Conservation (phyloP, 305 asterid genomes). For the Monarda citriodora region DNA sequence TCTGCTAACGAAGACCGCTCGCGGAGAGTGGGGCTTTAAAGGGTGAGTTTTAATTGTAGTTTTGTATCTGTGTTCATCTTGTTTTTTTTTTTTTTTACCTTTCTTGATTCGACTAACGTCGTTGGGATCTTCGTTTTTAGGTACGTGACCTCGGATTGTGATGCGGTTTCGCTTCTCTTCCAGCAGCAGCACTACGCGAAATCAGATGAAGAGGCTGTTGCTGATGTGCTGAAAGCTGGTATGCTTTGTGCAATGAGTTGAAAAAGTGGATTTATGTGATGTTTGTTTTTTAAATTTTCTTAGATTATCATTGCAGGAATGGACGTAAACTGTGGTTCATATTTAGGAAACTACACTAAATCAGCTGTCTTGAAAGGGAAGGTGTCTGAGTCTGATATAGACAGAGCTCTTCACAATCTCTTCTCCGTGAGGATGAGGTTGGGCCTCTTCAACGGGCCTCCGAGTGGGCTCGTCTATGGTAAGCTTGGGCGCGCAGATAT, state of each 20-base stretch:
- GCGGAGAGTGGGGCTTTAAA: slow-evolving; percentile 70
- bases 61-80: background rate
- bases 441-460: slow-evolving; percentile 62
- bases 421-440: slow-evolving; percentile 65
- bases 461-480: slow-evolving; percentile 34
- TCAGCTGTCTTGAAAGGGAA: slow-evolving; percentile 52
- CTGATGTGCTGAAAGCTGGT: slow-evolving; percentile 85
- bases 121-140: slow-evolving; percentile 23
- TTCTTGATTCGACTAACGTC: background rate
- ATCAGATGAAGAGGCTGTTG: slow-evolving; percentile 73
- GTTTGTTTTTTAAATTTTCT: background rate
- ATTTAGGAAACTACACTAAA: slow-evolving; percentile 44
- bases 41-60: slow-evolving; percentile 37
- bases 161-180: slow-evolving; percentile 63
- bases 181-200: slow-evolving; percentile 61
- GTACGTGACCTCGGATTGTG: slow-evolving; percentile 81
- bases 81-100: background rate
- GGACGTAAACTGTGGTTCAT: slow-evolving; percentile 71
- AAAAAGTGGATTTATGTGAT: background rate
- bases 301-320: slow-evolving; percentile 31
- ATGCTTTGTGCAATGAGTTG: background rate
- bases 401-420: slow-evolving; percentile 60
- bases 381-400: slow-evolving; percentile 60
- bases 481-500: slow-evolving; percentile 36
- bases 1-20: slow-evolving; percentile 63